phyloP scores from a whole-genome alignment of 345 rosid species.

The Clausena lansium region DNA sequence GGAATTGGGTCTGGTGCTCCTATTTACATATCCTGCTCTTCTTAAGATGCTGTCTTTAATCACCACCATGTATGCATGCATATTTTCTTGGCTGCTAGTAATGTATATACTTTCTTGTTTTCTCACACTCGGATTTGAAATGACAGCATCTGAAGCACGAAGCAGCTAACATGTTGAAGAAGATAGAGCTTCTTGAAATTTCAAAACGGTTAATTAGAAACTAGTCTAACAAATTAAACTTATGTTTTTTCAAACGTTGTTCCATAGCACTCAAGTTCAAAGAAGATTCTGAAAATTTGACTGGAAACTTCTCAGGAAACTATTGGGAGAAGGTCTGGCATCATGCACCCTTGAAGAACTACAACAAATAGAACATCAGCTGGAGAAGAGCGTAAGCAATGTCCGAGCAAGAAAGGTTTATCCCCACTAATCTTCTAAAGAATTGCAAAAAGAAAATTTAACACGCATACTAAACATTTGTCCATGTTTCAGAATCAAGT shows the following conservation, averaged over 20 bases:
- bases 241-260: background rate
- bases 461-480: background rate
- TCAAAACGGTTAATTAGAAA: constrained; percentile 49
- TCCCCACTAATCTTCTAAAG: background rate
- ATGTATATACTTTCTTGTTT: background rate
- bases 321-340: constrained; percentile 53
- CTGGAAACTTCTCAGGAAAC: constrained; percentile 34
- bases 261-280: background rate
- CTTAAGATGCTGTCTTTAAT: too few species aligned
- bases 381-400: constrained; percentile 52
- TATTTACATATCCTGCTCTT: too few species aligned
- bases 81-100: background rate
- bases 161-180: constrained; percentile 67
- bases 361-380: constrained; percentile 57
- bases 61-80: too few species aligned
- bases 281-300: background rate
- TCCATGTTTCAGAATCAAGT: constrained; percentile 55
- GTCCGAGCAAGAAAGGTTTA: constrained; percentile 60
- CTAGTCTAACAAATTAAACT: background rate
- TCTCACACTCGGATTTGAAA: constrained; percentile 18
- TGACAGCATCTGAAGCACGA: constrained; percentile 76
- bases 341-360: constrained; percentile 58
- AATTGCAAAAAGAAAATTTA: background rate
- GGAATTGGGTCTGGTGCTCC: too few species aligned
- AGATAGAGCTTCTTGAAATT: constrained; percentile 73